Evolutionary conservation across 148 eudicot genomes (phyloP).

Genomic region (Simmondsia chinensis): DNA sequence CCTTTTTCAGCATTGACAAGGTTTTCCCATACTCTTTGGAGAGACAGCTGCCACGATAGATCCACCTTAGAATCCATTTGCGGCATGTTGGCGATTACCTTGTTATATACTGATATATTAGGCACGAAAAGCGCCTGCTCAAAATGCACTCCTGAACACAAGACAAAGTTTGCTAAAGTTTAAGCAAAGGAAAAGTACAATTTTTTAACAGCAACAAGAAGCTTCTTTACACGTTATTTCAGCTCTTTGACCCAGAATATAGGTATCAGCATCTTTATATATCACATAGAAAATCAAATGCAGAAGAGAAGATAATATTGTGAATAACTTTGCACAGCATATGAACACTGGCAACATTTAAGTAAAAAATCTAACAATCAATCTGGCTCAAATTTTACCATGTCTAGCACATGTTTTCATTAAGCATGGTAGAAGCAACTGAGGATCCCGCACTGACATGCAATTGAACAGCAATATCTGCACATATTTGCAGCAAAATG

Average conservation of each 20-base stretch:
- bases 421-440: slow-evolving; percentile 76
- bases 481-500: no score
- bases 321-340: no score
- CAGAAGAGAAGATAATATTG: no score
- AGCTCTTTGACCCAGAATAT: no score
- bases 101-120: slow-evolving; percentile 78
- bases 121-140: slow-evolving; percentile 93
- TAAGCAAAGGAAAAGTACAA: no score
- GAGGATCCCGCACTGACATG: slow-evolving; percentile 96
- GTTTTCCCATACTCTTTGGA: slow-evolving; percentile 81
- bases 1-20: slow-evolving; percentile 56
- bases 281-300: no score
- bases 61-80: slow-evolving; percentile 52
- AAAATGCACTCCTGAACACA: slow-evolving; percentile 70
- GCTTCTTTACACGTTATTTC: no score
- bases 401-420: slow-evolving; percentile 55
- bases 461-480: slow-evolving; percentile 98
- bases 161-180: slow-evolving; percentile 1
- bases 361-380: neutral
- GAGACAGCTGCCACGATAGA: slow-evolving; percentile 80
- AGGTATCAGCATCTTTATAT: no score
- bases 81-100: slow-evolving; percentile 50
- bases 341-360: no score
- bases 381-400: slow-evolving; percentile 30
- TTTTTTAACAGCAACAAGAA: no score